phyloP scores from a whole-genome alignment of 306 rosid genomes.

The Macrotyloma uniflorum region DNA sequence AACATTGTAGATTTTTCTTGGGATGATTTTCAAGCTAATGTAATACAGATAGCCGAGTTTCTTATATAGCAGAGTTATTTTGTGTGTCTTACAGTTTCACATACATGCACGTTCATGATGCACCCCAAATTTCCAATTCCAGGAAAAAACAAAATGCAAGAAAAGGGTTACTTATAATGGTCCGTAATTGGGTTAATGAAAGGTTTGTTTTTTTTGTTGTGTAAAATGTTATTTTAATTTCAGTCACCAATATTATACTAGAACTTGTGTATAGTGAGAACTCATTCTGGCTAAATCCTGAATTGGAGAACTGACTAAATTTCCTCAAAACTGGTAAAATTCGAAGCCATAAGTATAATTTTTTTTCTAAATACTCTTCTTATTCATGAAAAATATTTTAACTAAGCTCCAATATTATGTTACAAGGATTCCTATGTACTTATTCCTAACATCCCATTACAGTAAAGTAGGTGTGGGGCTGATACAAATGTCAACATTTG shows the following conservation, averaged over 20 bases:
- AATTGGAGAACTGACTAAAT: no score
- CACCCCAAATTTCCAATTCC: background rate
- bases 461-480: no score
- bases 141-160: background rate
- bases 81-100: background rate
- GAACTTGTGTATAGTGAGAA: background rate
- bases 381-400: background rate
- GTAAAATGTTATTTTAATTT: no score
- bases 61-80: background rate
- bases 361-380: background rate
- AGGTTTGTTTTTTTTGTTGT: no score
- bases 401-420: background rate
- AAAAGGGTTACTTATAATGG: background rate
- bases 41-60: conserved; percentile 11
- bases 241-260: no score
- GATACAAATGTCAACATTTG: no score
- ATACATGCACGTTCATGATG: background rate
- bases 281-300: no score
- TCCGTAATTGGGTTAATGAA: no score
- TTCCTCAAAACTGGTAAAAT: no score
- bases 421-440: background rate
- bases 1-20: background rate
- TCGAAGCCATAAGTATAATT: no score
- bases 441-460: no score
- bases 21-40: background rate